Evolutionary conservation across 1,284 basidiomycete species (phyloP), one percentile per base, ranked within the genome.

Genomic region (Cutaneotrichosporon mucoides): DNA sequence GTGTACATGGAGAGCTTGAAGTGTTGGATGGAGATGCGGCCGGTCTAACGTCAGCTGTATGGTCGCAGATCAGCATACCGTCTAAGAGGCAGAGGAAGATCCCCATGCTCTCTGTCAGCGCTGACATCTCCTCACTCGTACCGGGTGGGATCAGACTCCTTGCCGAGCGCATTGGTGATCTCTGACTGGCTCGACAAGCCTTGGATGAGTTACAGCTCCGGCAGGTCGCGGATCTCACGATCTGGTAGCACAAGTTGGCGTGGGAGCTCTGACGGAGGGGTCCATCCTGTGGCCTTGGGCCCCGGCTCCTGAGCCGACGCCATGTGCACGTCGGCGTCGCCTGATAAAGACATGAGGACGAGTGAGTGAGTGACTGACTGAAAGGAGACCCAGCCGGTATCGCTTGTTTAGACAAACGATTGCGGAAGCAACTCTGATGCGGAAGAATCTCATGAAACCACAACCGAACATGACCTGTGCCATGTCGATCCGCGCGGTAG

Each of bases 91-190:
- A 62, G 7, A 62, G 48, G 33, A 48, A 62, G 45, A 62, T 62
- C 38, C 60, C 56, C 60, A 58, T 58, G 8, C 55, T 61, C 46
- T 24, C 24, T 24, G 24, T 24, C 24, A 24, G 24, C 24, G 24
- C 24, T 24, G 24, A 24, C 24, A 24, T 24, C 24, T 24, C 24
- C 24, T 24, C 24, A 24, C 24, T 24, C 61, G 24, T 50, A 67
- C 60, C 68, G 64, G 2, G 60, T 55, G 5, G 70, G 68, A 66
- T 70, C 67, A 6, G 59, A 55, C 16, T 62, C 67, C 45, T 61
- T 63, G 4, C 67, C 68, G 38, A 62, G 41, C 11, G 46, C 34
- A n/a, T 56, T 34, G 10, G 67, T 62, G 42, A 53, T 61, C n/a
- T 52, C 60, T 60, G 55, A 15, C 6, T 36, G 33, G 4, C 34